phyloP scores from a whole-genome alignment of 2,329 filamentous ascomycete genomes.

The Aspergillus uvarum region DNA sequence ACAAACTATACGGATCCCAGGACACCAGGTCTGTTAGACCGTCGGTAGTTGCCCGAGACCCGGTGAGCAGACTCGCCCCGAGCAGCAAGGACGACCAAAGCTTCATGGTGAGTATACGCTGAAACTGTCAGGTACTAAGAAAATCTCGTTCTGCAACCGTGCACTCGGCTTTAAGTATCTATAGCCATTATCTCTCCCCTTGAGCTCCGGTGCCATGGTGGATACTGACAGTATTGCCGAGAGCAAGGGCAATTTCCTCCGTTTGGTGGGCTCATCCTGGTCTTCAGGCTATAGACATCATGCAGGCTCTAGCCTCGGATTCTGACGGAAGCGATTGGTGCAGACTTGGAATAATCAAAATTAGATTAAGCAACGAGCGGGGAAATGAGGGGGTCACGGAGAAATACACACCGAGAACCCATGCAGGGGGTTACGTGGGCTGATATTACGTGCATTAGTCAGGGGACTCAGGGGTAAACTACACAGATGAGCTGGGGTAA shows the following conservation, averaged over 20 bases:
- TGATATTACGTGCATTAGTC: not conserved
- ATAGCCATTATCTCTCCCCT: not conserved
- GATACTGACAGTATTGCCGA: not conserved
- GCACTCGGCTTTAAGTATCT: not conserved
- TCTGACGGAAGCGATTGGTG: not conserved
- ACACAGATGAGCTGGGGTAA: not conserved
- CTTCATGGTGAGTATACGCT: not conserved
- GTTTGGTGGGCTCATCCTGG: not conserved
- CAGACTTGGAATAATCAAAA: not conserved
- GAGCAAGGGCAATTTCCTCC: not conserved
- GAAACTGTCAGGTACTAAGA: not conserved
- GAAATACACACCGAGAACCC: not conserved
- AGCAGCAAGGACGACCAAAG: not conserved
- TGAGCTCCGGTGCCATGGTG: not conserved
- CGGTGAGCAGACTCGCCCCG: not conserved
- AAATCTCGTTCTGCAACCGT: not conserved
- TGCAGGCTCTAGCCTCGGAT: not conserved
- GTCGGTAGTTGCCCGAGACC: not conserved
- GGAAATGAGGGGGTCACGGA: not conserved
- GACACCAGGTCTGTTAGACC: constrained; percentile 3
- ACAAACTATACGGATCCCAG: constrained; percentile 10
- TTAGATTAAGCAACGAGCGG: not conserved
- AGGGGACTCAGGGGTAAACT: not conserved
- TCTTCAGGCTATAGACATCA: not conserved
- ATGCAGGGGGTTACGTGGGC: not conserved